Conservation (phyloP, 805 yeast species). For the Saccharomycopsis malanga region DNA sequence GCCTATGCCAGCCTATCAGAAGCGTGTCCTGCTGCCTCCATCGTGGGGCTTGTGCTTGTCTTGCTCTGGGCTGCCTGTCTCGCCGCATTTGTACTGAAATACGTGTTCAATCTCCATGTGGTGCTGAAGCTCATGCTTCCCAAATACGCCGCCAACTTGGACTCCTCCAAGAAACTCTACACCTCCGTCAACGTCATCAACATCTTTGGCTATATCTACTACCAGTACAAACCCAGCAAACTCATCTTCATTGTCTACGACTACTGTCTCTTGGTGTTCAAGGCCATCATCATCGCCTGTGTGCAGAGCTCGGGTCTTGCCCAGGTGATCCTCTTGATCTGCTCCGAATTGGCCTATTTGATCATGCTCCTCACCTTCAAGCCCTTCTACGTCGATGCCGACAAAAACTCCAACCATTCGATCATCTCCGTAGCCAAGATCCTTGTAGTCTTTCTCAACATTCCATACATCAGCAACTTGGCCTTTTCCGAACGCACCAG, state of each 20-base stretch:
- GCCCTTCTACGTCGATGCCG: slow-evolving; percentile 26
- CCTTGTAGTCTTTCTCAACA: slow-evolving; percentile 34
- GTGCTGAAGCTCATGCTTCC: neutral
- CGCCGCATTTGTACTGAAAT: slow-evolving; percentile 31
- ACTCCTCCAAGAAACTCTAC: slow-evolving; percentile 30
- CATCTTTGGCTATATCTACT: slow-evolving; percentile 41
- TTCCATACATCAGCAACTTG: slow-evolving; percentile 36
- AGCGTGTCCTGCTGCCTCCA: slow-evolving; percentile 5
- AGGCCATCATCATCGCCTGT: slow-evolving; percentile 38
- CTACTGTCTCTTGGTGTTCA: slow-evolving; percentile 28
- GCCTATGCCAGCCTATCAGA: slow-evolving; percentile 1
- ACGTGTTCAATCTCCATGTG: slow-evolving; percentile 23
- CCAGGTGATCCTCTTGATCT: slow-evolving; percentile 36
- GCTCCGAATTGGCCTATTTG: slow-evolving; percentile 31
- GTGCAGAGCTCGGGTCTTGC: slow-evolving; percentile 38
- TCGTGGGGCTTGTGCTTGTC: slow-evolving; percentile 31
- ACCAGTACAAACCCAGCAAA: slow-evolving; percentile 36
- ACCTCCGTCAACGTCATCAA: slow-evolving; percentile 41
- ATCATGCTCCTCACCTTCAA: slow-evolving; percentile 25
- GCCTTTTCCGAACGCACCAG: slow-evolving; percentile 33
- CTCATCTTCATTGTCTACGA: slow-evolving; percentile 36
- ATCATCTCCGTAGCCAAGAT: slow-evolving; percentile 34
- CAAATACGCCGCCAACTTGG: neutral
- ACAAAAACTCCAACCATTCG: slow-evolving; percentile 20
- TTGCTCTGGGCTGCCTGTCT: slow-evolving; percentile 31